Conservation (phyloP, 1,284 basidiomycete genomes). For the Rhodotorula sp. region DNA sequence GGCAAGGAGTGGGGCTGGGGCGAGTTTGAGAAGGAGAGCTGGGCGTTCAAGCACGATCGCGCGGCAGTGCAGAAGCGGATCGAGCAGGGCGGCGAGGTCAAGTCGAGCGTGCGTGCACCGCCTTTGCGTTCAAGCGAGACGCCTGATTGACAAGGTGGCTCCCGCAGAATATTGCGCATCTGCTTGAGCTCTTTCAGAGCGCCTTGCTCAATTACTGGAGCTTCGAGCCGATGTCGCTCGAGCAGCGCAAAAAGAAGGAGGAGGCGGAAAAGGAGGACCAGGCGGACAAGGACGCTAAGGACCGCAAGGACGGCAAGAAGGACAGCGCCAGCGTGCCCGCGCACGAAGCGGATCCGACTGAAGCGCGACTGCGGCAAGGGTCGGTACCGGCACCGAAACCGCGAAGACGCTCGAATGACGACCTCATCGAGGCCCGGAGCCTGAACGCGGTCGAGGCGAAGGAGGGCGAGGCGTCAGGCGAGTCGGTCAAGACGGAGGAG, state of each 20-base stretch:
- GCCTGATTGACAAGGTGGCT: background rate
- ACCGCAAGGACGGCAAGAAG: background rate
- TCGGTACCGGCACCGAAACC: background rate
- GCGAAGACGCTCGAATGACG: background rate
- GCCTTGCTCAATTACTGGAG: slow-evolving; percentile 9
- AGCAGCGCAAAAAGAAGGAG: slow-evolving; percentile 14
- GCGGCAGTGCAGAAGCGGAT: slow-evolving; percentile 67
- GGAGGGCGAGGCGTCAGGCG: background rate
- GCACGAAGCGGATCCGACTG: slow-evolving; percentile 36
- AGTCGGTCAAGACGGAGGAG: background rate
- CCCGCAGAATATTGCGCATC: slow-evolving; percentile 64
- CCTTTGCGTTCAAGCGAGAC: too few relatives aligned
- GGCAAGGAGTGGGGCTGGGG: slow-evolving; percentile 59
- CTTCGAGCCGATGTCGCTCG: slow-evolving; percentile 34
- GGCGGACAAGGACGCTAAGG: slow-evolving; percentile 10
- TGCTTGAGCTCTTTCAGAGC: slow-evolving; percentile 70
- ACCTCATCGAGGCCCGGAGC: slow-evolving; percentile 30
- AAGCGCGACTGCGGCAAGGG: slow-evolving; percentile 16
- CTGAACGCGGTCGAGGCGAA: background rate
- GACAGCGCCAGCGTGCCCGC: too few relatives aligned
- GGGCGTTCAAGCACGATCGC: slow-evolving; percentile 75
- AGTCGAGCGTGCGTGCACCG: slow-evolving; percentile 57
- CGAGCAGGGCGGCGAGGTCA: slow-evolving; percentile 57
- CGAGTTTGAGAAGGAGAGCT: slow-evolving; percentile 69
- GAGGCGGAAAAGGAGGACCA: slow-evolving; percentile 44